Percentiles rank a stretch among this genome's conserved stretches.
Conservation (phyloP, 306 rosid genomes). For the Corylus americana region DNA sequence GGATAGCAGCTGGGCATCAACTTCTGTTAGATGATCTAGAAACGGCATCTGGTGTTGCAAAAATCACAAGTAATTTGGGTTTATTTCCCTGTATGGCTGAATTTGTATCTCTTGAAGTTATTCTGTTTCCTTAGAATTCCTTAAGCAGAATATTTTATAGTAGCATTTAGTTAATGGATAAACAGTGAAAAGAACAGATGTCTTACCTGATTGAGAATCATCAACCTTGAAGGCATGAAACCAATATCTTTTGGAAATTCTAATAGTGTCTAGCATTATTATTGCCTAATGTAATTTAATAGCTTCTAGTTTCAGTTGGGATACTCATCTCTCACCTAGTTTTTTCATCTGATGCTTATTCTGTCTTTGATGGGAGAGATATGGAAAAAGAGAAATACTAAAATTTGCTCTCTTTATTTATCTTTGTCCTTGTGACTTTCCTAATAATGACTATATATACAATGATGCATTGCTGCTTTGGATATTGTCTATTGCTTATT, state of each 20-base stretch:
- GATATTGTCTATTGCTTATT: not conserved
- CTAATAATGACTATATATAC: not conserved
- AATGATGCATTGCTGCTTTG: not conserved
- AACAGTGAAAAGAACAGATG: not conserved
- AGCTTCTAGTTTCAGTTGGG: not conserved
- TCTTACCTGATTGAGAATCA: not conserved
- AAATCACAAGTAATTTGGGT: conserved; percentile 36
- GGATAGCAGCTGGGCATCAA: conserved; percentile 51
- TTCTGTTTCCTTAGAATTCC: conserved; percentile 19
- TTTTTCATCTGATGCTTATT: not conserved
- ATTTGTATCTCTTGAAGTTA: conserved; percentile 22
- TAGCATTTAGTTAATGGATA: conserved; percentile 21
- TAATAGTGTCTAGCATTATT: not conserved
- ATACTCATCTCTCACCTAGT: not conserved
- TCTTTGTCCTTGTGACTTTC: not conserved
- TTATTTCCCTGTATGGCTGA: conserved; percentile 44
- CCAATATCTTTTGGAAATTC: not conserved
- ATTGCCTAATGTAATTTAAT: not conserved
- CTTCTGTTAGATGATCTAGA: conserved; percentile 48
- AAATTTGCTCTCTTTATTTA: not conserved
- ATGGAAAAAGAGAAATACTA: not conserved
- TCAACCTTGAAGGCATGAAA: not conserved
- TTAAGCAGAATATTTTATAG: conserved; percentile 16
- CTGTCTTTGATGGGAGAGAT: not conserved
- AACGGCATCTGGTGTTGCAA: conserved; percentile 49